Evolutionary conservation across 768 basidiomycete genomes (phyloP), one percentile per base, ranked within the genome.

Genomic region (Mycena kentingensis): DNA sequence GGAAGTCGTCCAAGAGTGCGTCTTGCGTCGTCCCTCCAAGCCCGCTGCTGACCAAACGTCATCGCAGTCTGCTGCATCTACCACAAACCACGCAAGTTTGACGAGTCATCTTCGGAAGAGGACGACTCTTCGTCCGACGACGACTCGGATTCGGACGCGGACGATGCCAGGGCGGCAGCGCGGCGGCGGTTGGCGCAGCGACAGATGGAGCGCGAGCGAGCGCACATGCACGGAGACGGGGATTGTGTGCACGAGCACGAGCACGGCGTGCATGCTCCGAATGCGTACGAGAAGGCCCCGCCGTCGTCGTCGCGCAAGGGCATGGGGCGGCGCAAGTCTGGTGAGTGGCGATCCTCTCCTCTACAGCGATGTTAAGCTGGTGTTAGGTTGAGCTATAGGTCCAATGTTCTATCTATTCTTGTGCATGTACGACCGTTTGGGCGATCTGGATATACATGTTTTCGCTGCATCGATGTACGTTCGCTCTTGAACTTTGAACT

Each of bases 1-100:
- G 81, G 77, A 96, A 97, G 71, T 91, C 88, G 57, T 93, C 92
- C 25, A 98, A 98, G 73, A 93, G 95, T 96, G 60, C 57, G 88
- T 80, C 4, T 15, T 4, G 36, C 16, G 29, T 47, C 18, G n/a
- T 28, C 46, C 46, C 34, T 24, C 31, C 15, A 25, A 18, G 22
- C n/a, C 22, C 34, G 5, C 22, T 26, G 3, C 24, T 43, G 44
- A 32, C 43, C 37, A 46, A 47, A 22, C 24, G 22, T 10, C 39
- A 13, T 15, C 45, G 46, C 28, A 98, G 94, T 97, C 44, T 98
- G 94, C 67, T 98, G 94, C 68, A 96, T 98, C 63, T 96, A 94
- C 64, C 91, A 93, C 66, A 89, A 87, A 65, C 87, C 88, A 1
- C 78, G 80, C 50, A 72, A 64, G 44, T 93, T 91, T 55, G 91